Evolutionary conservation across 78 protist genomes (phyloP).

Genomic region (Dictyostelium intermedium): DNA sequence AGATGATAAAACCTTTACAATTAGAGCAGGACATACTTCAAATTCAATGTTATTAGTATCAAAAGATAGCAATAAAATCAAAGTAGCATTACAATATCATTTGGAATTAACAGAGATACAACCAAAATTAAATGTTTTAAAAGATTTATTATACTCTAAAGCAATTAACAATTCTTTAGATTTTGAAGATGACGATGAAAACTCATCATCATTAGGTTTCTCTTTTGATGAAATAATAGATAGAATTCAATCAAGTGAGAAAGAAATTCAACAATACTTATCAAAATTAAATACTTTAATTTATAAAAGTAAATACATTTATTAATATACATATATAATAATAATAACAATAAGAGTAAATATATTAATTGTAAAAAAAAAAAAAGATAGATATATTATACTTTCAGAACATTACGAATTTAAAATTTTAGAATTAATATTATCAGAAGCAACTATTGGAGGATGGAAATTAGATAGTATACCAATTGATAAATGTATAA

Average conservation of each 20-base stretch:
- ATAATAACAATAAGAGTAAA: too few species aligned
- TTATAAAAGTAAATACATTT: neutral
- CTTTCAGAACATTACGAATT: slow-evolving; percentile 27
- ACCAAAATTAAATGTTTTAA: slow-evolving; percentile 31
- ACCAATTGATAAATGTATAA: slow-evolving; percentile 25
- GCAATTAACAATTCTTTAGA: neutral
- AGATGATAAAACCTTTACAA: slow-evolving; percentile 23
- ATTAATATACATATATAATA: neutral
- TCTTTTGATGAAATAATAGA: neutral
- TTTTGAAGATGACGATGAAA: neutral
- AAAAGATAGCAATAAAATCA: neutral
- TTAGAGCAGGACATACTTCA: slow-evolving; percentile 47
- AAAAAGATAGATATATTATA: neutral
- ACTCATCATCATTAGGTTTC: neutral
- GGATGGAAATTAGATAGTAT: slow-evolving; percentile 1
- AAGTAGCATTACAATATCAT: slow-evolving; percentile 16
- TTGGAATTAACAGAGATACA: slow-evolving; percentile 42
- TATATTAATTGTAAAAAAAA: neutral
- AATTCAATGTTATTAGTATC: slow-evolving; percentile 33
- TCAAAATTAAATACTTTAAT: neutral
- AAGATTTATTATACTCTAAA: neutral
- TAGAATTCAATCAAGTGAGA: slow-evolving; percentile 22
- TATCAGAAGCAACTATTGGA: slow-evolving; percentile 49
- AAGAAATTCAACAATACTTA: slow-evolving; percentile 17
- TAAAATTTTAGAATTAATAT: slow-evolving; percentile 23